Evolutionary conservation across 352 stramenopile species (phyloP), one percentile per base, ranked within the genome.

Genomic region (Phytophthora citricola): DNA sequence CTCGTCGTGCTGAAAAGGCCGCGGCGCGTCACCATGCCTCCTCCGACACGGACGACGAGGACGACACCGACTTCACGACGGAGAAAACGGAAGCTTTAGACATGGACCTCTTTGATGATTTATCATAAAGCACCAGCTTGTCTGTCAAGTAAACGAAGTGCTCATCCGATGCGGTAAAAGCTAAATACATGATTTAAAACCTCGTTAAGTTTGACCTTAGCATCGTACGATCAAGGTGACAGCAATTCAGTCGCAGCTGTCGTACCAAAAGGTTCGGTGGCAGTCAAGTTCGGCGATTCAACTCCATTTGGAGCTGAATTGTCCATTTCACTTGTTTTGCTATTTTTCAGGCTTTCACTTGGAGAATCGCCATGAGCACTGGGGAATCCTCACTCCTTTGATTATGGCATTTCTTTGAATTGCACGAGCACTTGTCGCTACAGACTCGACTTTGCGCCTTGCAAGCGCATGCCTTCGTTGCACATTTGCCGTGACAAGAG

Each of bases 31-130:
- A 69, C 10, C 45, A 75, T 32, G 75, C 67, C 14, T 81, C 77
- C 11, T 92, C 84, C 12, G 86, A 93, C 56, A 92, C 85, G 15
- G 84, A 92, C 53, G 86, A 92, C 40, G 83, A 92, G 50, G 85
- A 94, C 26, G 84, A 90, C 38, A 72, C 75, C 22, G 79, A 84
- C 39, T 80, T 75, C 32, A 71, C 81, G 32, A 71, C 53, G 38
- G 75, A 75, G 34, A 81, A 82, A 11, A 55, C 64, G 5, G 78
- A 81, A 47, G 43, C 58, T 24, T 22, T 80, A 50, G 78, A 85
- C 43, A 75, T 81, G 58, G 79, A 87, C 50, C 44, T 87, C 22
- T 90, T 83, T 43, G 57, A 51, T 20, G 71, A 69, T 34, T 61
- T 74, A 34, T 71, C 67, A 49, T 75, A 72, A 58, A 32, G 39